Conservation (phyloP, 768 basidiomycete species). For the Russula abietina region DNA sequence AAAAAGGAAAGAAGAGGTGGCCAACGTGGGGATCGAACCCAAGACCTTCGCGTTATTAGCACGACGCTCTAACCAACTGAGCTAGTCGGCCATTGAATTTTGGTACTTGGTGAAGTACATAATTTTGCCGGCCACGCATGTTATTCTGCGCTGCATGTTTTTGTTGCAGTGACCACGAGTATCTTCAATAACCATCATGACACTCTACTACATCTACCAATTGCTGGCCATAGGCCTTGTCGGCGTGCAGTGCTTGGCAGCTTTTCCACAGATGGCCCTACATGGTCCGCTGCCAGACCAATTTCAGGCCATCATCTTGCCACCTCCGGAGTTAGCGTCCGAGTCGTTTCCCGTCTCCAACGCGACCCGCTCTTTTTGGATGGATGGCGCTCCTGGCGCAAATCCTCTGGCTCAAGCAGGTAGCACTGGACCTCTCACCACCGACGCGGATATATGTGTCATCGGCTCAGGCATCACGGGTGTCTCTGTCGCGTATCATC, state of each 20-base stretch:
- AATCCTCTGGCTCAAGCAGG: conserved; percentile 67
- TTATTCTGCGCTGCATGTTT: not conserved
- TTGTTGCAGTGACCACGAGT: not conserved
- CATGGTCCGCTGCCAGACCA: not conserved
- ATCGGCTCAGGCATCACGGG: conserved; percentile 81
- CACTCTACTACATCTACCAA: not conserved
- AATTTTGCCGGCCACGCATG: not conserved
- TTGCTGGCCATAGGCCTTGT: not conserved
- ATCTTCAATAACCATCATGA: conserved; percentile 1
- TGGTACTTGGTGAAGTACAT: not conserved
- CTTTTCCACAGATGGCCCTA: not conserved
- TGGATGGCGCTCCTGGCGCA: conserved; percentile 44
- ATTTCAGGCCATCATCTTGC: not conserved
- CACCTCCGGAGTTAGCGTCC: conserved; percentile 14
- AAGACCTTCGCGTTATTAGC: conserved; percentile 50
- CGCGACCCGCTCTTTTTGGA: conserved; percentile 72
- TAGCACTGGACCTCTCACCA: conserved; percentile 52
- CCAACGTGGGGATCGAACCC: conserved; percentile 29
- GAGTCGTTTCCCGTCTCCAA: conserved; percentile 48
- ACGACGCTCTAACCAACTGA: conserved; percentile 93
- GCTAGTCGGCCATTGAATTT: conserved; percentile 39
- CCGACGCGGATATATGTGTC: conserved; percentile 65
- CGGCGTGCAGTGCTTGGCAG: not conserved
- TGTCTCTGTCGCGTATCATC: conserved; percentile 66
- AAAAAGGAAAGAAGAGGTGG: not conserved